Percentiles rank a stretch among this genome's conserved stretches.
Evolutionary conservation across 176 grass and related monocot genomes (phyloP).

Genomic region (Luzula sylvatica): DNA sequence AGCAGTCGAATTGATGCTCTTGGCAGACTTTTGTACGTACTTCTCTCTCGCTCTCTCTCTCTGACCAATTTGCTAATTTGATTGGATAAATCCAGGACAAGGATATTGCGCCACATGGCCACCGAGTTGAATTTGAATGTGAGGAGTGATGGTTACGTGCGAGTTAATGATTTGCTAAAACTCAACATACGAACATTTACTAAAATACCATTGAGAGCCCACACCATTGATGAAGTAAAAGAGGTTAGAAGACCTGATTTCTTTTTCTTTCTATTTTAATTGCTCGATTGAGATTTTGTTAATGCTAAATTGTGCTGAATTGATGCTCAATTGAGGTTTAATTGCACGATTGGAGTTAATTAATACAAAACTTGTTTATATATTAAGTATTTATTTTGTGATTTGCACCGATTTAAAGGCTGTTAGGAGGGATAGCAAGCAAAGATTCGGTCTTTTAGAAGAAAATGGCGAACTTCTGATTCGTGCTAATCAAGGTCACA

Average conservation of each 20-base stretch:
- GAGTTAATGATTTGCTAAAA: conserved; percentile 50
- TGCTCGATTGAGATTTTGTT: too few species aligned
- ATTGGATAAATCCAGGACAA: conserved; percentile 32
- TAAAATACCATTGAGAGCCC: conserved; percentile 59
- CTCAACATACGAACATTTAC: conserved; percentile 52
- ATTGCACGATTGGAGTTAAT: too few species aligned
- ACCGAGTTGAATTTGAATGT: conserved; percentile 62
- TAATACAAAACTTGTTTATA: too few species aligned
- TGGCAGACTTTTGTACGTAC: conserved; percentile 56
- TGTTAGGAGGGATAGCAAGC: conserved; percentile 68
- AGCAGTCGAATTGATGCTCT: conserved; percentile 52
- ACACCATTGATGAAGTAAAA: conserved; percentile 65
- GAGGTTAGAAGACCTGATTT: conserved; percentile 34
- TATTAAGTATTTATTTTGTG: neutral
- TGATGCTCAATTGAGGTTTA: neutral
- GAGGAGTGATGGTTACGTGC: conserved; percentile 69
- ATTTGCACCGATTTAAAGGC: conserved; percentile 30
- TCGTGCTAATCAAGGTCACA: conserved; percentile 84
- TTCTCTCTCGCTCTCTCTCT: neutral
- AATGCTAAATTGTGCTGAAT: neutral
- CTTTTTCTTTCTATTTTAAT: neutral
- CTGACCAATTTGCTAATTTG: neutral
- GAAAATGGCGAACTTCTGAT: conserved; percentile 68
- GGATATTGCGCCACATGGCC: conserved; percentile 81
- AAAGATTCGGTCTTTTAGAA: conserved; percentile 76